Percentiles rank a stretch among this genome's conserved stretches.
These are phyloP conservation scores for Botrytis tulipae DNA, from an alignment of 2,329 filamentous ascomycete genomes.

Conservation along the genomic window DNA sequence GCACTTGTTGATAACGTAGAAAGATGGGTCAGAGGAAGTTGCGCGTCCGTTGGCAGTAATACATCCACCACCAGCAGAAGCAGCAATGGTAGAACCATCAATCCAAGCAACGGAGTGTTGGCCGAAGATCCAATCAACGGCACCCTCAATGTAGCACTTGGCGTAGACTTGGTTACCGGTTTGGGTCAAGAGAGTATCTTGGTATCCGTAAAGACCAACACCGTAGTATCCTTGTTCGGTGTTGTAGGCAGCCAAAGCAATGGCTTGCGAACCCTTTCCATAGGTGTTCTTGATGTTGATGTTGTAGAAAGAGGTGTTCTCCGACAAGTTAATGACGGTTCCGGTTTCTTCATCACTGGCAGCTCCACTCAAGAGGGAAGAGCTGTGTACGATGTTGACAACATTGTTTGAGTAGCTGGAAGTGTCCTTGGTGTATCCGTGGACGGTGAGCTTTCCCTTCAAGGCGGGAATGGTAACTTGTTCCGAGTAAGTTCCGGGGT, in stretches of 20 bases:
- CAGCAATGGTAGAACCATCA: conserved; percentile 47
- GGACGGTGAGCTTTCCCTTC: conserved; percentile 50
- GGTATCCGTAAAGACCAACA: conserved; percentile 53
- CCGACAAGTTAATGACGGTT: conserved; percentile 40
- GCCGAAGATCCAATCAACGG: conserved; percentile 61
- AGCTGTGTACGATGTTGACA: conserved; percentile 46
- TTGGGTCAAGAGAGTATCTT: conserved; percentile 54
- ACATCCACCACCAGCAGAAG: conserved; percentile 42
- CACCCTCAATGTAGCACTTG: conserved; percentile 55
- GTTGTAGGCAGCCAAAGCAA: conserved; percentile 53
- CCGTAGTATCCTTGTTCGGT: conserved; percentile 57
- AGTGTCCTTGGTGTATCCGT: conserved; percentile 51
- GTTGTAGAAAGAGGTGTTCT: conserved; percentile 57
- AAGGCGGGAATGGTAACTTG: conserved; percentile 53
- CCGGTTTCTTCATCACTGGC: conserved; percentile 45
- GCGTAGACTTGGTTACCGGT: conserved; percentile 55
- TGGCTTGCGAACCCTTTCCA: conserved; percentile 50
- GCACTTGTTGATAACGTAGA: conserved; percentile 52
- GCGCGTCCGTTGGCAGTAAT: conserved; percentile 45
- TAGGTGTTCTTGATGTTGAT: conserved; percentile 56
- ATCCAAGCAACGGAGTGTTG: conserved; percentile 45
- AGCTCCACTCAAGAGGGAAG: conserved; percentile 42
- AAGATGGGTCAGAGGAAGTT: conserved; percentile 43
- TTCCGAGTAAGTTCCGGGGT: conserved; percentile 55
- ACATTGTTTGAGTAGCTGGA: conserved; percentile 49